Base-by-base conservation (phyloP, 1,139 yeast species). In the Lodderomyces jiufengensis region DNA sequence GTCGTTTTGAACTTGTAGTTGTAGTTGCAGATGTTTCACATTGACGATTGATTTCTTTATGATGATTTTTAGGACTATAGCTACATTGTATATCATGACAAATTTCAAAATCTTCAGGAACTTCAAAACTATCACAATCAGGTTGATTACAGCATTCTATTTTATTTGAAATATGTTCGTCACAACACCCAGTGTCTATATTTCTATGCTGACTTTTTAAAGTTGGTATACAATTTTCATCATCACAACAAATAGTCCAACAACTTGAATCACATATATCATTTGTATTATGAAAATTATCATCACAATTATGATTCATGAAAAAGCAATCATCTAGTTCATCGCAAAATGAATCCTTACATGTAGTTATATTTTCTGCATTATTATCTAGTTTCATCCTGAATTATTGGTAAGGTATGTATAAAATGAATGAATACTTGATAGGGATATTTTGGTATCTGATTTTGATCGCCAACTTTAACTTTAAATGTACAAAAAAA, bases 291-390 rank as follows among this genome's bases (percentile, higher is more conserved):
- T 24, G 11, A 12, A 33, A 32, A 21, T 30, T 33, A 20, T 44
- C 47, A 23, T 59, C 62, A 47, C 72, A 66, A 29, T 52, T 5
- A 18, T 18, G 5, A 18, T 18, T 57, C 14, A 53, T 44, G 40
- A 60, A 69, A 51, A 63, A 69, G 38, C 76, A 70, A 47, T 69
- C 74, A 39, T 69, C 72, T 6, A 70, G 46, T 32, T 69, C 75
- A 32, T 67, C 67, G 45, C 76, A 70, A 29, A 68, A 56, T 5
- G 70, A 63, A 28, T 66, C 73, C 27, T 63, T 59, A 49, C 76
- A 70, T 31, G 21, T 26, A 13, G 30, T 30, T 10, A 27, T 21
- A 14, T 32, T 21, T 9, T 26, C 23, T 25, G 15, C 7, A 18
- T 18, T 18, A 7, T 18, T 18, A 18, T 18, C 20, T 18, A 18